Percentiles rank a stretch among this genome's conserved stretches.
Evolutionary conservation across 345 rosid genomes (phyloP).

Genomic region (Boechera divaricarpa): DNA sequence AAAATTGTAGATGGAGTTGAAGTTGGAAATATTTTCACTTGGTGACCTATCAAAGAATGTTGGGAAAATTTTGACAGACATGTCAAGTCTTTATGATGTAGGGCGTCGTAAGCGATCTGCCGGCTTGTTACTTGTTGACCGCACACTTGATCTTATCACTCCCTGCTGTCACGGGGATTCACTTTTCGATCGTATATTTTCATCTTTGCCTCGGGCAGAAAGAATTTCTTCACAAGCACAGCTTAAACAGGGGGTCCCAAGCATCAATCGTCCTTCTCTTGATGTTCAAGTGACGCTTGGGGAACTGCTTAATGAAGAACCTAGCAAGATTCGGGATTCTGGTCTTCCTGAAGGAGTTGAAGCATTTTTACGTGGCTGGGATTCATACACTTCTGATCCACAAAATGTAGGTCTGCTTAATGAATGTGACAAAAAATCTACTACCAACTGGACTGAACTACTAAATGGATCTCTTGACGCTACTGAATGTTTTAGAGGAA

Average conservation of each 20-base stretch:
- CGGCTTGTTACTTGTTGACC: conserved; percentile 85
- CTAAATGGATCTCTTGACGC: conserved; percentile 74
- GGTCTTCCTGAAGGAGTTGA: conserved; percentile 59
- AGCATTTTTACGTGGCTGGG: conserved; percentile 83
- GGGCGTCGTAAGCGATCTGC: conserved; percentile 95
- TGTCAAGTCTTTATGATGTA: conserved; percentile 98
- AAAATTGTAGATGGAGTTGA: conserved; percentile 88
- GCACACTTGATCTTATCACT: conserved; percentile 93
- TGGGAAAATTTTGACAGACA: conserved; percentile 93
- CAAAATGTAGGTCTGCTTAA: conserved; percentile 46
- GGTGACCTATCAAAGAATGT: conserved; percentile 88
- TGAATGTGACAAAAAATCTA: conserved; percentile 46
- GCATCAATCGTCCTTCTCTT: conserved; percentile 65
- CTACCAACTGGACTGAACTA: conserved; percentile 47
- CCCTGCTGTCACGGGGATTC: conserved; percentile 95
- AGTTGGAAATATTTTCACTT: conserved; percentile 92
- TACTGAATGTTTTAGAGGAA: conserved; percentile 76
- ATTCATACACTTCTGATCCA: conserved; percentile 51
- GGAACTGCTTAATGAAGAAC: conserved; percentile 60
- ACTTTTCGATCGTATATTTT: conserved; percentile 81
- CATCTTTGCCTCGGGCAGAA: conserved; percentile 77
- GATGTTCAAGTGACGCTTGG: conserved; percentile 82
- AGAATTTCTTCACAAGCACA: conserved; percentile 60
- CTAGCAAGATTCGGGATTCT: conserved; percentile 49
- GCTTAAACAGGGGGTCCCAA: conserved; percentile 53